Evolutionary conservation across 352 stramenopile genomes (phyloP), one percentile per base, ranked within the genome.

Genomic region (Saprolegnia diclina): DNA sequence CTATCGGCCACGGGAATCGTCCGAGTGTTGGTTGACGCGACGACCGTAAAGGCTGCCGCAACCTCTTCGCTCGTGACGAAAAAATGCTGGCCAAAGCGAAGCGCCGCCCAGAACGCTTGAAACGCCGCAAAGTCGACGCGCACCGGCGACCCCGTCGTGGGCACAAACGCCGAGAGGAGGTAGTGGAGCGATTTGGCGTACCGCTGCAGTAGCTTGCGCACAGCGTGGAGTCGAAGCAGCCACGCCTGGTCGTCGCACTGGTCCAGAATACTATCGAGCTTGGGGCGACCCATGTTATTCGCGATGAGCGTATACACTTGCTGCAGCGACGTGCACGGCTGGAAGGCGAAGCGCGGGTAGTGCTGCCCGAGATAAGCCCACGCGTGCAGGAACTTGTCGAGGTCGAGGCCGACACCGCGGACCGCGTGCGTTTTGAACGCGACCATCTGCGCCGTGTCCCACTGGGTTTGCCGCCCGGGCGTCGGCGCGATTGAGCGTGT

Each of bases 351-450:
- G 0, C 75, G 74, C 38, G 80, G 78, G 71, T 85, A 61, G 24
- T 78, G 80, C 19, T 48, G 71, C 1, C 78, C 78, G 0, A 89
- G 75, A 18, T 87, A 74, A 10, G 88, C 73, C 0, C 89, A 67
- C 13, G 82, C 80, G 48, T 89, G 80, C 35, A 91, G 67, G 65
- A 87, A 90, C 35, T 82, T 73, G 48, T 81, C 74, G 53, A 89
- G 89, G 0, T 22, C 84, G 0, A 76, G 73, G 0, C 80, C 79
- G 0, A 71, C 54, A 32, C 52, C 59, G 16, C 70, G 73, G 7
- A 76, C 32, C 0, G 79, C 71, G 1, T 65, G 72, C 1, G 82
- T 79, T 14, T 80, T 78, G 37, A 91, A 82, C 2, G 79, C 71
- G 1, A 81, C 45, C 45, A 87, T 88, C 10, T 53, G 64, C 50